Percentiles rank a stretch among this genome's conserved stretches.
phyloP scores from a whole-genome alignment of 805 yeast species.

The Starmera dryadoides region DNA sequence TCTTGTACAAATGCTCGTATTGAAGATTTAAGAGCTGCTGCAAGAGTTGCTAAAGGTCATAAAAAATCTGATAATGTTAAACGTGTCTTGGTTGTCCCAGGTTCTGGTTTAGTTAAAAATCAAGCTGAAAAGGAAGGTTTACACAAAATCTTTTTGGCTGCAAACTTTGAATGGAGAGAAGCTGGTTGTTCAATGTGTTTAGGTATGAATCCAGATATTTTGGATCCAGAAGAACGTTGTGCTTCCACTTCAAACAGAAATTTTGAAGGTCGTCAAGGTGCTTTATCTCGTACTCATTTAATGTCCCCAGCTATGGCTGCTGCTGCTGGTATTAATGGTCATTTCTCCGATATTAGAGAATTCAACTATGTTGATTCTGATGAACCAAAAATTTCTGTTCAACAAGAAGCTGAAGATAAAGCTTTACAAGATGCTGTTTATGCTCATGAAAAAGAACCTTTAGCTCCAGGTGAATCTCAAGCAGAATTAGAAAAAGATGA shows the following conservation, averaged over 20 bases:
- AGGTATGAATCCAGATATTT: conserved; percentile 98
- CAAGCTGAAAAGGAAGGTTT: conserved; percentile 96
- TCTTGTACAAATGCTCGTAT: conserved; percentile 97
- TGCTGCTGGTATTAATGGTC: conserved; percentile 92
- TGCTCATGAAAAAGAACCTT: conserved; percentile 60
- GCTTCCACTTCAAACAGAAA: conserved; percentile 98
- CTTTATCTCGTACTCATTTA: conserved; percentile 88
- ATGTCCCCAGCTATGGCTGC: conserved; percentile 99
- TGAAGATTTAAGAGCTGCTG: conserved; percentile 95
- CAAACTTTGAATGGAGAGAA: conserved; percentile 98
- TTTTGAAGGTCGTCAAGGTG: conserved; percentile 99
- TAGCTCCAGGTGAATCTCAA: conserved; percentile 45
- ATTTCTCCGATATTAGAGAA: conserved; percentile 84
- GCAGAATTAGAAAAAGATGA: conserved; percentile 45
- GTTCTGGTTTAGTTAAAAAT: conserved; percentile 88
- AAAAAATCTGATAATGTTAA: conserved; percentile 76
- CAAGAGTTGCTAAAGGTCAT: conserved; percentile 85
- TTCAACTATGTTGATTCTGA: conserved; percentile 57
- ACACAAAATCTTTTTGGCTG: conserved; percentile 81
- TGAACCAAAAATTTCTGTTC: conserved; percentile 45
- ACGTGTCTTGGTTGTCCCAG: conserved; percentile 90
- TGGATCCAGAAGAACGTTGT: conserved; percentile 93
- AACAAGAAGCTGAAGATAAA: conserved; percentile 41
- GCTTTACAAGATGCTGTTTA: conserved; percentile 64
- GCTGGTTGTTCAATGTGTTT: conserved; percentile 99